A percentile compares a stretch with the other conserved stretches of the same genome.
Evolutionary conservation across 2,329 filamentous ascomycete species (phyloP).

Genomic region (Mycosphaerella sp.): DNA sequence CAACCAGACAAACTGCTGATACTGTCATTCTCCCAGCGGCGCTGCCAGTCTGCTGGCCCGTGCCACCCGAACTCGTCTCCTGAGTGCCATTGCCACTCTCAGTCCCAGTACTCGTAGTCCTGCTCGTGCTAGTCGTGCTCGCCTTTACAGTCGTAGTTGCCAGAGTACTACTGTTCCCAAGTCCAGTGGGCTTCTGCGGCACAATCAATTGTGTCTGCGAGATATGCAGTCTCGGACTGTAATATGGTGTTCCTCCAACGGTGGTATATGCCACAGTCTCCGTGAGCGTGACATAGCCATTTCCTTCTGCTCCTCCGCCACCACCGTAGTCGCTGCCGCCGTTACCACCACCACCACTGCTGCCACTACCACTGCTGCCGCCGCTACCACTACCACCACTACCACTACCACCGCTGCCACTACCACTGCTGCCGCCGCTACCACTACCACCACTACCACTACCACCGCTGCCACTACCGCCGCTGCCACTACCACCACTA

Average conservation of each 20-base stretch:
- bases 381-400: no score
- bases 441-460: no score
- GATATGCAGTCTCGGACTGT: constrained; percentile 3
- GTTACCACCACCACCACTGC: no score
- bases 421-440: no score
- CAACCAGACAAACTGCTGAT: background rate
- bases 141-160: background rate
- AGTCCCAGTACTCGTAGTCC: background rate
- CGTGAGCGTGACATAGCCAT: background rate
- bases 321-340: no score
- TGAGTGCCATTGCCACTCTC: background rate
- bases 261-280: background rate
- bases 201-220: background rate
- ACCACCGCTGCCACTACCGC: no score
- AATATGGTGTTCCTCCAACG: background rate
- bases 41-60: background rate
- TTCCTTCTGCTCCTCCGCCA: background rate
- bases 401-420: no score
- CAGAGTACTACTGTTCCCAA: background rate
- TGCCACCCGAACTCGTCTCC: background rate
- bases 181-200: background rate
- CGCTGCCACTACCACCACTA: no score
- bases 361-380: no score
- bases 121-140: background rate
- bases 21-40: background rate